These are phyloP conservation scores for Lactarius vividus DNA, from an alignment of 768 basidiomycete species.

Conservation along the genomic window DNA sequence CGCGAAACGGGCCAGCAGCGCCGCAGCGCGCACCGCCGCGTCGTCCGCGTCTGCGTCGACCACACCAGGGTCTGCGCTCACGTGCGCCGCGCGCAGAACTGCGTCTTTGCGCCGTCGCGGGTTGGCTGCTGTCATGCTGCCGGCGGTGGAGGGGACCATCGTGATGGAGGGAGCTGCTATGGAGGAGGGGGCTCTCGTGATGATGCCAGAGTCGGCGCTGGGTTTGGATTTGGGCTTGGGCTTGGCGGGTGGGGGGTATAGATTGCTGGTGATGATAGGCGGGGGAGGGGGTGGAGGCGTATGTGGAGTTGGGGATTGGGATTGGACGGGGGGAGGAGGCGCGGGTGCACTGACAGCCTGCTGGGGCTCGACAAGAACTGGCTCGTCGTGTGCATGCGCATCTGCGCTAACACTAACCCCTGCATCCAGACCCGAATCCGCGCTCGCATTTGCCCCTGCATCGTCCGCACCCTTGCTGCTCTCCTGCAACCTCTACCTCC, in stretches of 20 bases:
- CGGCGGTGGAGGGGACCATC: neutral
- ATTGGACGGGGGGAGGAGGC: neutral
- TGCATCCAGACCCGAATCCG: neutral
- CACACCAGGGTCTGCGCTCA: neutral
- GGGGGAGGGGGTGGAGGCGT: neutral
- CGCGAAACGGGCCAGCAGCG: slow-evolving; percentile 14
- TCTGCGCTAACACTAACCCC: neutral
- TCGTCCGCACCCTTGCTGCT: neutral
- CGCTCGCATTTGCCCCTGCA: neutral
- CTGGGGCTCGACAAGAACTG: slow-evolving; percentile 7
- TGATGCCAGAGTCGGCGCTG: neutral
- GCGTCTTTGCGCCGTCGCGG: slow-evolving; percentile 22
- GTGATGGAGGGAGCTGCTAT: neutral
- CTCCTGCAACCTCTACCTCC: neutral
- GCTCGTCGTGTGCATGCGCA: slow-evolving; percentile 9
- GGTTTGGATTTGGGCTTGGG: neutral
- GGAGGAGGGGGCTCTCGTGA: neutral
- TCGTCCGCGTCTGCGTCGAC: slow-evolving; percentile 14
- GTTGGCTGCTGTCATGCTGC: too few species aligned
- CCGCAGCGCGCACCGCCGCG: slow-evolving; percentile 9
- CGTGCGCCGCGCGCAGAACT: slow-evolving; percentile 4
- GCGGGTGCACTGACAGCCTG: neutral
- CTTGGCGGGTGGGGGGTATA: neutral
- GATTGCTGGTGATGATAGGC: neutral
- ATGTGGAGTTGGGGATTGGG: neutral